phyloP scores from a whole-genome alignment of 2,329 filamentous ascomycete genomes.

The Trichophaea hybrida region DNA sequence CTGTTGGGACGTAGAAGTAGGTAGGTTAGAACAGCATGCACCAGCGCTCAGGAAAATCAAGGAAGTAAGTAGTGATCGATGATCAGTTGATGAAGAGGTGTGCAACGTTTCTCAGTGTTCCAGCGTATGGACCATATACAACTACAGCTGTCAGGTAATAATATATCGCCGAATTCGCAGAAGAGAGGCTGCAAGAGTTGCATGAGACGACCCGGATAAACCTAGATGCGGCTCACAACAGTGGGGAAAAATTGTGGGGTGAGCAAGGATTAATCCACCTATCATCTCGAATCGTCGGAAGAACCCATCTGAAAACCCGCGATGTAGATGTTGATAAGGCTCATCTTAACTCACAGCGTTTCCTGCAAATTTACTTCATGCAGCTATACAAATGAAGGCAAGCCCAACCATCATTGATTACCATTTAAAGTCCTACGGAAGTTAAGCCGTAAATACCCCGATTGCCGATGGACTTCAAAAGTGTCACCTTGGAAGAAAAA shows the following conservation, averaged over 20 bases:
- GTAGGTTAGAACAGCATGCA: background rate
- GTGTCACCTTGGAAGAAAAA: too few relatives aligned
- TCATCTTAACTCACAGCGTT: background rate
- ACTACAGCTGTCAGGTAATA: background rate
- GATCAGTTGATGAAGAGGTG: background rate
- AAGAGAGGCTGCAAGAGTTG: background rate
- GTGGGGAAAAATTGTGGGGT: background rate
- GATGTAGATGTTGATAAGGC: background rate
- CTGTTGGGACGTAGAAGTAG: background rate
- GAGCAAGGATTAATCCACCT: background rate
- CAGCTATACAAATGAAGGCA: too few relatives aligned
- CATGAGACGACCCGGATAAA: background rate
- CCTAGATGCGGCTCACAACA: background rate
- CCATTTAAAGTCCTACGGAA: too few relatives aligned
- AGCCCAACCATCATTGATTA: too few relatives aligned
- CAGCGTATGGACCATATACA: background rate
- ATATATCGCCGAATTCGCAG: conserved; percentile 3
- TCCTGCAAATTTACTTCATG: too few relatives aligned
- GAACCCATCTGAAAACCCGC: background rate
- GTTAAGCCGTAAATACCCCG: too few relatives aligned
- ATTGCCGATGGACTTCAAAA: too few relatives aligned
- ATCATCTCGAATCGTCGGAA: background rate
- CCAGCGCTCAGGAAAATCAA: background rate
- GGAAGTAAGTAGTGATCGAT: background rate
- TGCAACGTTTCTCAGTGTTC: background rate